A percentile compares a stretch with the other conserved stretches of the same genome.
These are phyloP conservation scores for Neofusicoccum cordaticola DNA, from an alignment of 2,329 filamentous ascomycete genomes.

Conservation along the genomic window DNA sequence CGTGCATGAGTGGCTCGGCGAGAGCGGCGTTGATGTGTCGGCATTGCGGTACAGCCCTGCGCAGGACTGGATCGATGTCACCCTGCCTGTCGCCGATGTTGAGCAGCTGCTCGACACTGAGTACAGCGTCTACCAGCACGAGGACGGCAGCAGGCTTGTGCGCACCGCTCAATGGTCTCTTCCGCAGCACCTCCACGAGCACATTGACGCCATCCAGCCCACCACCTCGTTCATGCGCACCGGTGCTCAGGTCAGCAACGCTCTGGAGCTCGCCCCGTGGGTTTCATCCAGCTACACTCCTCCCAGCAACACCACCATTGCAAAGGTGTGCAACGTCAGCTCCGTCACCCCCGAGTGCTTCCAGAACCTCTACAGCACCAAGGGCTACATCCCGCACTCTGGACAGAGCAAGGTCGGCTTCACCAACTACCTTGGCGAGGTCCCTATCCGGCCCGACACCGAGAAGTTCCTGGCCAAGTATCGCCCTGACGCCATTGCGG, in stretches of 20 bases:
- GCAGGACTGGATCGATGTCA: constrained; percentile 53
- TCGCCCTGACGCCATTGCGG: constrained; percentile 48
- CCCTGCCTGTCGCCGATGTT: constrained; percentile 46
- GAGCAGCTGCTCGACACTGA: constrained; percentile 48
- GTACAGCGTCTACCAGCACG: constrained; percentile 41
- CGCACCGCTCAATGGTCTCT: constrained; percentile 43
- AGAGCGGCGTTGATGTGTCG: constrained; percentile 43
- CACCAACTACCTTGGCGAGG: constrained; percentile 51
- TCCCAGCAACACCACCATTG: constrained; percentile 1
- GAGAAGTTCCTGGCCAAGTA: constrained; percentile 46
- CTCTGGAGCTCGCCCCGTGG: not conserved
- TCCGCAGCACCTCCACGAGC: constrained; percentile 35
- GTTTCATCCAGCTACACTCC: not conserved
- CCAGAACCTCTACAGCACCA: constrained; percentile 53
- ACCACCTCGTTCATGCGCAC: constrained; percentile 46
- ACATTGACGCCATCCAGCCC: constrained; percentile 51
- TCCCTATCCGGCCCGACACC: constrained; percentile 55
- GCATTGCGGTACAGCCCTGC: constrained; percentile 43
- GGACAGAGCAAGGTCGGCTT: constrained; percentile 52
- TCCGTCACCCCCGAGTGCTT: constrained; percentile 54
- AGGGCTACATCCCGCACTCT: constrained; percentile 49
- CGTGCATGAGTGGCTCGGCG: constrained; percentile 51
- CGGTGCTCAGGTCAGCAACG: constrained; percentile 18
- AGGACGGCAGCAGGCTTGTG: constrained; percentile 38
- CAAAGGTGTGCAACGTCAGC: constrained; percentile 24